Evolutionary conservation across 495 filamentous ascomycete genomes (phyloP).

Genomic region (Tuber umbilicatum): DNA sequence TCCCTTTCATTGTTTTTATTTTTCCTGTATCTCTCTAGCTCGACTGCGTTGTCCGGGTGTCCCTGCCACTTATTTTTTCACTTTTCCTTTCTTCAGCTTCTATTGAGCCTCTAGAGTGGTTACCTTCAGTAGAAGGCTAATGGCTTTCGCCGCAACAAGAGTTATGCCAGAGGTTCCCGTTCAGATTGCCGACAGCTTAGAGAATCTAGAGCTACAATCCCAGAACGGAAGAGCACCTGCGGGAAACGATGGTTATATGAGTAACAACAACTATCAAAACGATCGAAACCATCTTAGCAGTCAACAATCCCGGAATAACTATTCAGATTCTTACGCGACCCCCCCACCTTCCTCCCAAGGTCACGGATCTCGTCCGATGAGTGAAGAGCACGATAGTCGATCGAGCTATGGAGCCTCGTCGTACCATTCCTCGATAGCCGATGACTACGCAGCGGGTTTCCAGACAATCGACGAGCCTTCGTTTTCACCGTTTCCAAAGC

Average conservation of each 20-base stretch:
- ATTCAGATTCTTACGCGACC: conserved; percentile 40
- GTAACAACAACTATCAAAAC: conserved; percentile 44
- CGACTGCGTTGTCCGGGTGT: conserved; percentile 19
- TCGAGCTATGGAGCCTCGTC: conserved; percentile 37
- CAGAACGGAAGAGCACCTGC: conserved; percentile 24
- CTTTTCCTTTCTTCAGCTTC: conserved; percentile 17
- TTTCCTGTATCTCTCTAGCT: conserved; percentile 14
- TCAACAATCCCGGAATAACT: conserved; percentile 34
- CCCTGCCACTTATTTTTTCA: conserved; percentile 25
- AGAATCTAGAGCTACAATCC: conserved; percentile 78
- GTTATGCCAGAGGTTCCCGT: conserved; percentile 71
- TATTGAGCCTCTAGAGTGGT: neutral
- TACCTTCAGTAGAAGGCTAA: conserved; percentile 12
- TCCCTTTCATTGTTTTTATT: conserved; percentile 16
- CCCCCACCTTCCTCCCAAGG: conserved; percentile 37
- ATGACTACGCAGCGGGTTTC: conserved; percentile 48
- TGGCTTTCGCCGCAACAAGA: conserved; percentile 43
- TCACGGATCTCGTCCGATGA: conserved; percentile 39
- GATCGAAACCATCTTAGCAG: conserved; percentile 41
- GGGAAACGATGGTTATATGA: conserved; percentile 22
- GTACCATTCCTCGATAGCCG: conserved; percentile 42
- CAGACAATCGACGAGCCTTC: conserved; percentile 59
- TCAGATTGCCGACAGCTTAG: conserved; percentile 79
- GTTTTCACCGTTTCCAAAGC: conserved; percentile 85
- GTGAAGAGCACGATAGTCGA: conserved; percentile 43